Evolutionary conservation across 2,329 filamentous ascomycete genomes (phyloP).

Genomic region (Cladorrhinum sp.): DNA sequence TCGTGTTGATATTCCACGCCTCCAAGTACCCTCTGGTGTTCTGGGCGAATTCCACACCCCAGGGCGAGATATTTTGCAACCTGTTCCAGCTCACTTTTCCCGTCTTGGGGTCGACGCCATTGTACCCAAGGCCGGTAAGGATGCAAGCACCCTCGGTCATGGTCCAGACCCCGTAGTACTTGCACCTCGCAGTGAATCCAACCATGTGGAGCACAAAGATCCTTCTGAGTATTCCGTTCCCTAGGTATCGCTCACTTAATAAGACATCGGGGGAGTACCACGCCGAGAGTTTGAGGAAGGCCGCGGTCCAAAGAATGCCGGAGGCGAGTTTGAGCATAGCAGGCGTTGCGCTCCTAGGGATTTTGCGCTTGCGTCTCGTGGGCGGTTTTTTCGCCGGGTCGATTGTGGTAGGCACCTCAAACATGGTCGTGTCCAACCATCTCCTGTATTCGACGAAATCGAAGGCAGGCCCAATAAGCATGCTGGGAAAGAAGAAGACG

Average conservation of each 20-base stretch:
- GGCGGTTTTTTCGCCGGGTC: slow-evolving; percentile 82
- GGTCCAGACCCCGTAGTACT: slow-evolving; percentile 96
- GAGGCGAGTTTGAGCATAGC: slow-evolving; percentile 71
- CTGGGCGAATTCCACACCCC: slow-evolving; percentile 82
- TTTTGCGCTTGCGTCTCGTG: slow-evolving; percentile 85
- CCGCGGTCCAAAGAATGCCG: slow-evolving; percentile 75
- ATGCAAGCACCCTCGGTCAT: slow-evolving; percentile 94
- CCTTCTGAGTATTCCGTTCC: slow-evolving; percentile 66
- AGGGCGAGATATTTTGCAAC: slow-evolving; percentile 83
- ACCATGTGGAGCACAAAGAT: slow-evolving; percentile 82
- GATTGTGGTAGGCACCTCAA: slow-evolving; percentile 76
- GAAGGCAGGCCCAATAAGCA: slow-evolving; percentile 88
- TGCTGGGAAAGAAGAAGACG: slow-evolving; percentile 89
- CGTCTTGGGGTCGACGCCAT: slow-evolving; percentile 80
- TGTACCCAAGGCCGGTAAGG: slow-evolving; percentile 88
- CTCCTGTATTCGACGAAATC: slow-evolving; percentile 89
- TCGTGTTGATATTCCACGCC: slow-evolving; percentile 98
- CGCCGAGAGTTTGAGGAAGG: slow-evolving; percentile 69
- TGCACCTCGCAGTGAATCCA: slow-evolving; percentile 75
- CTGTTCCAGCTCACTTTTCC: slow-evolving; percentile 88
- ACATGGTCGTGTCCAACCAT: slow-evolving; percentile 94
- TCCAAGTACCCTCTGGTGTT: slow-evolving; percentile 90
- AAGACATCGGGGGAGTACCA: slow-evolving; percentile 64
- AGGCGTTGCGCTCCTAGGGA: slow-evolving; percentile 84
- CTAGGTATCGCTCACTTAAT: slow-evolving; percentile 62